These are phyloP conservation scores for Penstemon barbatus DNA, from an alignment of 257 asterid genomes.

Conservation along the genomic window DNA sequence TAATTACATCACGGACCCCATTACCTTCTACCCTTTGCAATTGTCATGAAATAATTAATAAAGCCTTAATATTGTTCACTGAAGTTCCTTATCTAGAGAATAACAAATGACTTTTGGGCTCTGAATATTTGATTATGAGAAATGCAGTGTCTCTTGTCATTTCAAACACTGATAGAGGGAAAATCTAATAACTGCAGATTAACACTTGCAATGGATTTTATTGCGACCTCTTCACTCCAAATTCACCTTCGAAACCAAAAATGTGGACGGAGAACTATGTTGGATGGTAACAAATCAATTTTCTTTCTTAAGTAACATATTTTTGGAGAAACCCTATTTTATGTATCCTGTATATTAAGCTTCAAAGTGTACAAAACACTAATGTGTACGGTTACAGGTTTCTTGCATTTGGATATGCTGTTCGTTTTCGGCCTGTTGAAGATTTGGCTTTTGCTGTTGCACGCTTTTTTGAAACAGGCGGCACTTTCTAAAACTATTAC, in stretches of 20 bases:
- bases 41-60: background rate
- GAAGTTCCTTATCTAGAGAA: background rate
- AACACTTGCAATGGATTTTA: conserved; percentile 83
- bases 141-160: conserved; percentile 7
- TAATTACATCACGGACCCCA: background rate
- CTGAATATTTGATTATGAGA: background rate
- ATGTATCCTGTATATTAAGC: background rate
- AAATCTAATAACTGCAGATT: conserved; percentile 53
- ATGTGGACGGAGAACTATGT: conserved; percentile 86
- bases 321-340: background rate
- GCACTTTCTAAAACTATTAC: conserved; percentile 82
- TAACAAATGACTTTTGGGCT: background rate
- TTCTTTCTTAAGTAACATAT: background rate
- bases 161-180: conserved; percentile 6
- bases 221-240: conserved; percentile 72
- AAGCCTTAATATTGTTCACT: conserved; percentile 1
- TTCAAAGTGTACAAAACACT: conserved; percentile 5
- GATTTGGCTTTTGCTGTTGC: conserved; percentile 88
- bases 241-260: conserved; percentile 67
- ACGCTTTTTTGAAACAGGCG: conserved; percentile 81
- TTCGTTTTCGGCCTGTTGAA: conserved; percentile 77
- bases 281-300: conserved; percentile 58
- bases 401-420: conserved; percentile 76
- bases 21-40: background rate
- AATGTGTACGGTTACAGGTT: conserved; percentile 48